Percentiles rank a stretch among this genome's conserved stretches.
These are phyloP conservation scores for Fusarium camptoceras DNA, from an alignment of 2,329 filamentous ascomycete genomes.

Conservation along the genomic window DNA sequence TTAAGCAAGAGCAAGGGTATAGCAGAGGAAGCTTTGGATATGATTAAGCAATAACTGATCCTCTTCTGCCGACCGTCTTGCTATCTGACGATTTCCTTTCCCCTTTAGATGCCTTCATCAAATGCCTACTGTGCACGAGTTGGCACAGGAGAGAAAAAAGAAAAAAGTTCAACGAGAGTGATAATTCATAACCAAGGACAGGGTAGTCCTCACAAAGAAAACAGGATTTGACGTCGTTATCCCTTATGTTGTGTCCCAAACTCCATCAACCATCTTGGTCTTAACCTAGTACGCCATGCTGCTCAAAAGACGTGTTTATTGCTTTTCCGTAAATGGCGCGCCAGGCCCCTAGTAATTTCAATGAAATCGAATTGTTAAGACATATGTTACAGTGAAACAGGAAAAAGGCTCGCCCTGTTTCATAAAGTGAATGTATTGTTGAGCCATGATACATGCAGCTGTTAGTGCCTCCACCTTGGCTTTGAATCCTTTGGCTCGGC, in stretches of 20 bases:
- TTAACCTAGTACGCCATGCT: constrained; percentile 46
- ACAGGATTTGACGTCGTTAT: constrained; percentile 28
- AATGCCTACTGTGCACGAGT: constrained; percentile 19
- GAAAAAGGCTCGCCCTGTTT: constrained; percentile 22
- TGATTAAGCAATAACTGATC: constrained; percentile 16
- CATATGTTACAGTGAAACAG: constrained; percentile 39
- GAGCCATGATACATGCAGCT: neutral
- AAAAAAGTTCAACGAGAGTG: constrained; percentile 26
- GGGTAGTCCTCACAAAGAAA: constrained; percentile 33
- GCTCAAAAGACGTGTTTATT: constrained; percentile 38
- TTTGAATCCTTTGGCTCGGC: constrained; percentile 56
- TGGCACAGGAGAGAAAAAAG: constrained; percentile 24
- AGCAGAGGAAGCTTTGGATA: constrained; percentile 21
- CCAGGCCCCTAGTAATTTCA: constrained; percentile 30
- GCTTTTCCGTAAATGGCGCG: constrained; percentile 40
- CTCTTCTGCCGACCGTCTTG: neutral
- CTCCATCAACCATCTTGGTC: constrained; percentile 39
- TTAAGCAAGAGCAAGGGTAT: constrained; percentile 5
- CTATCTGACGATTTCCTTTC: constrained; percentile 8
- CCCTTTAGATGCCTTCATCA: constrained; percentile 20
- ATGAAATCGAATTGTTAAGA: constrained; percentile 39
- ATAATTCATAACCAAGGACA: constrained; percentile 22
- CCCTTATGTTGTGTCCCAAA: constrained; percentile 37
- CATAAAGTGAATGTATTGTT: constrained; percentile 28
- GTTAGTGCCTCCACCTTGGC: constrained; percentile 62